Conservation (phyloP, 2,329 filamentous ascomycete genomes). For the Microdochium bolleyi region DNA sequence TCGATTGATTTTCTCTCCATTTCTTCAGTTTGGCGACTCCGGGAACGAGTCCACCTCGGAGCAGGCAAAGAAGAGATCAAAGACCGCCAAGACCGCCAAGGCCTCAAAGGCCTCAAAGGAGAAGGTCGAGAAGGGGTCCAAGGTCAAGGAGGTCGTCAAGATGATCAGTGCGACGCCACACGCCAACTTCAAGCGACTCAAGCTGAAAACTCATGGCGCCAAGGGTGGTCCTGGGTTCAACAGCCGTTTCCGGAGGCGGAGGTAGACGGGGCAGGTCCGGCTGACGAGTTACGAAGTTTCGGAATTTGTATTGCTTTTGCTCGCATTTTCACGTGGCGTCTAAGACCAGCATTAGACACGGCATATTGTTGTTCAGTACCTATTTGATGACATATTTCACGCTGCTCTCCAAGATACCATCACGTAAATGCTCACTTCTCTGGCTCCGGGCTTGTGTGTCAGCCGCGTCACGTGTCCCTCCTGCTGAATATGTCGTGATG, state of each 20-base stretch:
- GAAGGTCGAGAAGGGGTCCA: slow-evolving; percentile 14
- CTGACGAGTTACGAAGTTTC: too few species aligned
- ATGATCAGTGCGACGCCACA: slow-evolving; percentile 59
- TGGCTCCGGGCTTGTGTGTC: too few species aligned
- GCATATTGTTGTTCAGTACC: too few species aligned
- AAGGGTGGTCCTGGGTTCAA: slow-evolving; percentile 52
- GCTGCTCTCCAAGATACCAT: too few species aligned
- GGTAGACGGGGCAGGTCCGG: slow-evolving; percentile 14
- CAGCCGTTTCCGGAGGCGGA: slow-evolving; percentile 49
- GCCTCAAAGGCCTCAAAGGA: slow-evolving; percentile 11
- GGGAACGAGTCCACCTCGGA: slow-evolving; percentile 14
- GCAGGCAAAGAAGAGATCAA: slow-evolving; percentile 15
- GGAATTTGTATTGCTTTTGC: too few species aligned
- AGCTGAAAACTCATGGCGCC: slow-evolving; percentile 53
- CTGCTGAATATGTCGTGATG: not conserved
- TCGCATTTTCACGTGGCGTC: too few species aligned
- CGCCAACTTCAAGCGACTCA: slow-evolving; percentile 59
- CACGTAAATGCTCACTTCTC: too few species aligned
- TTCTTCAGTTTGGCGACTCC: slow-evolving; percentile 21
- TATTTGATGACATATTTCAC: too few species aligned
- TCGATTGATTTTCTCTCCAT: too few species aligned
- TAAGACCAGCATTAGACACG: too few species aligned
- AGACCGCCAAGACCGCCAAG: slow-evolving; percentile 17
- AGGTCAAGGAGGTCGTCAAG: slow-evolving; percentile 41
- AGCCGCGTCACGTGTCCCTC: not conserved